phyloP scores from a whole-genome alignment of 768 basidiomycete species.

The Agaricus subrufescens region DNA sequence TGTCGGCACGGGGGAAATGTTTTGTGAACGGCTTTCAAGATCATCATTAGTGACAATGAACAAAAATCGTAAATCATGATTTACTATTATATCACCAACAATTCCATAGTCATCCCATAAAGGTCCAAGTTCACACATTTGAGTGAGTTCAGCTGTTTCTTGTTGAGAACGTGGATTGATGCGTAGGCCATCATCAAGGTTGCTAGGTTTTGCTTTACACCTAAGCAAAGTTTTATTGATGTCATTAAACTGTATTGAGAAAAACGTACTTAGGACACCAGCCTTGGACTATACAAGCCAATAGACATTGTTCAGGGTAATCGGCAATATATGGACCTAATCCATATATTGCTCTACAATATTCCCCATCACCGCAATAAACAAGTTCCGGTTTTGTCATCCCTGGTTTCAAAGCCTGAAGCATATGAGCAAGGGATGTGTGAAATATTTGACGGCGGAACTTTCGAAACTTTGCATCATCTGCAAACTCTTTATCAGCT shows the following conservation, averaged over 20 bases:
- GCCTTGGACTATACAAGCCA: constrained; percentile 18
- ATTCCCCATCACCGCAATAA: constrained; percentile 22
- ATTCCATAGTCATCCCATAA: constrained; percentile 9
- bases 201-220: neutral
- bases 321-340: constrained; percentile 26
- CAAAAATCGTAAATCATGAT: neutral
- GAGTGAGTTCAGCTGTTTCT: neutral
- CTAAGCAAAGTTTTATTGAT: too few species aligned
- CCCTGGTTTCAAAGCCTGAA: neutral
- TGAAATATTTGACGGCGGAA: neutral
- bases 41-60: constrained; percentile 3
- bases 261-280: constrained; percentile 28
- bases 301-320: constrained; percentile 23
- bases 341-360: constrained; percentile 17
- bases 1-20: constrained; percentile 27
- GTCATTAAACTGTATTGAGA: too few species aligned
- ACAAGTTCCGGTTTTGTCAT: constrained; percentile 14
- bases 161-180: neutral
- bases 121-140: neutral
- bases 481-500: neutral
- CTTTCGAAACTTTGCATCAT: neutral
- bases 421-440: neutral
- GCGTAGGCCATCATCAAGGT: neutral
- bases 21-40: constrained; percentile 23
- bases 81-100: neutral